Base-by-base conservation (phyloP, 2,329 filamentous ascomycete species). In the Phyllosticta paracitricarpa region DNA sequence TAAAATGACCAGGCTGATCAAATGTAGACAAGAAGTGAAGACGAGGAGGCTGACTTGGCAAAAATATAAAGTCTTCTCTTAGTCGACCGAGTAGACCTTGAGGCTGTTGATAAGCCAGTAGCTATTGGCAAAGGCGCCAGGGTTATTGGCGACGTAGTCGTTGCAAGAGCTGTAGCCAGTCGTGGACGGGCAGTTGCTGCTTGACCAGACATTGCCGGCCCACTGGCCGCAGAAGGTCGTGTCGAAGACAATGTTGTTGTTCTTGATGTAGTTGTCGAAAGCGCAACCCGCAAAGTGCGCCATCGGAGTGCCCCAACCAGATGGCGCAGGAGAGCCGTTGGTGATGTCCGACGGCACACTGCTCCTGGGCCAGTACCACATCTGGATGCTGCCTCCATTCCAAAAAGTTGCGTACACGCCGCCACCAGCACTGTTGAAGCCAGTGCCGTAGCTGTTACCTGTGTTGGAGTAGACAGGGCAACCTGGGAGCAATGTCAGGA, bases 201-300 rank as follows among this genome's bases (percentile, higher is more conserved):
- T 67, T 9, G 68, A 66, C 72, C 73, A 82, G 2, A 78, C 75
- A 17, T 68, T 66, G 12, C 81, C 81, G 7, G 81, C 81, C 80
- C 81, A 83, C 59, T 81, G 78, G 35, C 81, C 81, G 63, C 81
- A 83, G 69, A 83, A 82, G 0, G 79, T 80, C 1, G 76, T 79
- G 64, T 82, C 78, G 61, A 83, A 77, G 24, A 81, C 71, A 51
- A 77, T 70, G 19, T 69, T 72, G 67, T 75, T 64, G 58, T 75
- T 68, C 25, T 63, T 66, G 51, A 76, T 75, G 61, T 68, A 71
- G 10, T 65, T 64, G 58, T 70, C 68, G 51, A 73, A 74, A 51
- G 74, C 64, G 62, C 74, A 76, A 4, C 71, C 72, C 54, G 70
- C 73, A 52, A 70, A 70, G 58, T 74, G 73, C 25, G 73, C 74